Percentiles rank a stretch among this genome's conserved stretches.
Conservation (phyloP, 2,329 filamentous ascomycete genomes). For the Emergomyces pasteurianus region DNA sequence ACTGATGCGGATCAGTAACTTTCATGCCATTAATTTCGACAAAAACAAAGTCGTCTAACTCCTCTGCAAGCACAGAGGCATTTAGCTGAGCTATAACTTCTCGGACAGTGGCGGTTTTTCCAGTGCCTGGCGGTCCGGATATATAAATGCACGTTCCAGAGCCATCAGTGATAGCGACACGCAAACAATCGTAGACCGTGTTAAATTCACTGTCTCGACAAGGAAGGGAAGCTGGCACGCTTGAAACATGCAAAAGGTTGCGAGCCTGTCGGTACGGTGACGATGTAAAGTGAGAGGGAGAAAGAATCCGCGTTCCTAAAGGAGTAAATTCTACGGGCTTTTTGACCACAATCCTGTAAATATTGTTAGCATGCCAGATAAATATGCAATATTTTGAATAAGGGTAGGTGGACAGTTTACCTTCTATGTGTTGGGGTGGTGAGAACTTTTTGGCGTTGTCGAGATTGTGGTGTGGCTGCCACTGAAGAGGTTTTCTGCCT, state of each 20-base stretch:
- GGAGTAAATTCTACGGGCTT: slow-evolving; percentile 92
- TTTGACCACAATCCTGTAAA: slow-evolving; percentile 53
- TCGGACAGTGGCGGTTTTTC: slow-evolving; percentile 92
- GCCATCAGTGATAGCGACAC: slow-evolving; percentile 86
- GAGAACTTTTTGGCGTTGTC: slow-evolving; percentile 34
- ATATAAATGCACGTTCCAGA: slow-evolving; percentile 97
- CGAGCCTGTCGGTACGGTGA: slow-evolving; percentile 89
- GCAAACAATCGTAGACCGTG: slow-evolving; percentile 83
- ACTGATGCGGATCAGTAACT: slow-evolving; percentile 93
- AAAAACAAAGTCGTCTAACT: slow-evolving; percentile 96
- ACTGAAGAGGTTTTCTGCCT: slow-evolving; percentile 39
- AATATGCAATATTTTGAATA: neutral
- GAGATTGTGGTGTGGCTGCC: slow-evolving; percentile 31
- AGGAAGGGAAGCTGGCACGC: slow-evolving; percentile 77
- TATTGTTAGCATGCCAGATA: neutral
- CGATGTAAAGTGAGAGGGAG: slow-evolving; percentile 59
- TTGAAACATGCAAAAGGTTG: slow-evolving; percentile 80
- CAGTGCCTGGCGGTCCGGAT: slow-evolving; percentile 93
- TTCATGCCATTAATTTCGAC: slow-evolving; percentile 99
- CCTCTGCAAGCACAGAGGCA: slow-evolving; percentile 73
- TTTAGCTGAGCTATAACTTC: slow-evolving; percentile 88
- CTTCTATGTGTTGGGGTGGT: slow-evolving; percentile 54
- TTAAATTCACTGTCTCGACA: slow-evolving; percentile 88
- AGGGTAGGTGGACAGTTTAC: slow-evolving; percentile 17
- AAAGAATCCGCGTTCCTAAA: slow-evolving; percentile 74